These are phyloP conservation scores for Glycine tomentella DNA, from an alignment of 306 rosid species.

Conservation along the genomic window DNA sequence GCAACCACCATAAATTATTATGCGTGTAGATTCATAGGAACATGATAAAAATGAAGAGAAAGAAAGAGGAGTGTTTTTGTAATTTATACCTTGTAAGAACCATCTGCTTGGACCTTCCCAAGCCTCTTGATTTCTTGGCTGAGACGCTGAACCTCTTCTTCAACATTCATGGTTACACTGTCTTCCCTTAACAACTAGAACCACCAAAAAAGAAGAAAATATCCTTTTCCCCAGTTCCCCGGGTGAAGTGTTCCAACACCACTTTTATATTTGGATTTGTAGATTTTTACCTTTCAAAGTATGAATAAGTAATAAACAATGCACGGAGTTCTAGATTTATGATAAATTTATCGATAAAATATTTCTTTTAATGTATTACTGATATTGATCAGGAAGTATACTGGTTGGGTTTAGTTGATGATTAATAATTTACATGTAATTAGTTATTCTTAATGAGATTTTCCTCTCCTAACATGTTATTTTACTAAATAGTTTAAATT, in stretches of 20 bases:
- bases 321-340: no score
- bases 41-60: not conserved
- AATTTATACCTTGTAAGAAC: constrained; percentile 78
- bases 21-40: constrained; percentile 16
- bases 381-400: no score
- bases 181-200: constrained; percentile 22
- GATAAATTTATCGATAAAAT: no score
- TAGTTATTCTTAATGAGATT: no score
- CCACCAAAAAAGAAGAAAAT: constrained; percentile 25
- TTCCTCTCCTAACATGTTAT: no score
- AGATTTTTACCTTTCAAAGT: no score
- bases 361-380: no score
- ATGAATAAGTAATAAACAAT: no score
- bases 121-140: constrained; percentile 84
- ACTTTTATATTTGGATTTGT: no score
- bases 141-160: constrained; percentile 85
- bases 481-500: no score
- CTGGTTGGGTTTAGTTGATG: no score
- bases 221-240: not conserved
- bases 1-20: not conserved
- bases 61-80: not conserved
- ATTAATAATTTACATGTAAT: no score
- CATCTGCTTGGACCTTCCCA: constrained; percentile 75
- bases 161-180: constrained; percentile 81
- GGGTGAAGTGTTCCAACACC: not conserved